Base-by-base conservation (phyloP, 139 green algal species). In the Chlamydomonas incerta region DNA sequence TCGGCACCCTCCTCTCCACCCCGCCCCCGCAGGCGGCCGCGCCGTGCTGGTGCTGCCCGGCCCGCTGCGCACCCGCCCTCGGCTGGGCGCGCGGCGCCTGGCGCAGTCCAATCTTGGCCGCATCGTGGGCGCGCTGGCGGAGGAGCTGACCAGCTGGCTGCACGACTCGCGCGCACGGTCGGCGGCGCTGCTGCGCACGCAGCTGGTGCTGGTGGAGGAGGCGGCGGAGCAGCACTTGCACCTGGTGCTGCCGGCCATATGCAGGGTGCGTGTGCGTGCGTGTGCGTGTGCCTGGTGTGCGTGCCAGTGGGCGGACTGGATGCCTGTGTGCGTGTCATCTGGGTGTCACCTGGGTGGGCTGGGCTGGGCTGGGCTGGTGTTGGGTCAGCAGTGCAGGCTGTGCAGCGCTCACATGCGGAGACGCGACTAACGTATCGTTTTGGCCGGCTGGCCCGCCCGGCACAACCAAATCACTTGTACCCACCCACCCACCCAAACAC, bases 101-200 rank as follows among this genome's bases (percentile, higher is more conserved):
- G 89, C 92, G 23, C 87, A 89, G 80, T 34, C 23, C 72, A 93
- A 93, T 71, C 85, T 93, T 10, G 50, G 89, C 26, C 83, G 87
- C 34, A 63, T 87, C 29, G 35, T 90, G 41, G 21, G 62, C 3
- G 83, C 90, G 9, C 85, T 95, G 60, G 41, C 65, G 33, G 77
- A 82, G 24, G 92, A 95, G 80, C 75, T 92, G 17, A 74, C 74
- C 1, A 62, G 67, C 34, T 94, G 91, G 91, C 84, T 92, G 85
- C 66, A 76, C 26, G 85, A 87, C 21, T 76, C 87, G 20, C 41
- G 82, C 8, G 57, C 52, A 4, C 85, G 85, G 34, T 86, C 88
- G 2, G 88, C 87, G 10, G 60, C 58, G 41, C 87, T 94, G 76
- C 87, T 94, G 87, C 82, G 73, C 35, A 83, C 84, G 4, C 82